Evolutionary conservation across 75 land plant genomes (phyloP), one percentile per base, ranked within the genome.

Genomic region (Cupressus sempervirens): DNA sequence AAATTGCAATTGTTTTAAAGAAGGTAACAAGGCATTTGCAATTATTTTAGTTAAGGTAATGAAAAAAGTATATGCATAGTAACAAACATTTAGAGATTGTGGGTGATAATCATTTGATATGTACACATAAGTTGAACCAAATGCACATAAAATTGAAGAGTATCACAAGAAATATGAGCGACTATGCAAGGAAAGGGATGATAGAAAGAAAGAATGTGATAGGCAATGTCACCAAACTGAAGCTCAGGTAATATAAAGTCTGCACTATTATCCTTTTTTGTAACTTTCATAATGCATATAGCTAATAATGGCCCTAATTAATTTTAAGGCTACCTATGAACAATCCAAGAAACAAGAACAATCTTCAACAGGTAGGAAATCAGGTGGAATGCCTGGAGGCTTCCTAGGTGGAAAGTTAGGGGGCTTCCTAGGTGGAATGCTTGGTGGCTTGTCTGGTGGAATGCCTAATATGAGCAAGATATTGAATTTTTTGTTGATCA

Each of bases 111-210:
- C n/a, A 41, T 18, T 68, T 32, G 53, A 46, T 38, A 18, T 82
- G 83, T 3, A 34, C 32, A 20, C 83, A 35, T 84, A 98, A 98
- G 99, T 98, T 54, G 97, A 98, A 65, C 99, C 99, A 6, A 98
- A 98, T 93, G 99, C 91, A 41, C 98, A 92, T 86, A 96, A 91
- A 87, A 88, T 98, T 84, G 99, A 98, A 84, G 99, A 96, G 52
- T 98, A 98, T 84, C 92, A 91, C 38, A 88, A 93, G 68, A 98
- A 98, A 85, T 98, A 98, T 87, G 95, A 98, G 0, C 93, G 94
- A 41, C 82, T 94, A 83, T 90, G 91, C 41, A 96, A 92, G 81
- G 98, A 96, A 84, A 89, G 91, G 30, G 96, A 96, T 53, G 93
- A 92, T 18, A 96, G 83, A 80, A 94, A 87, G 83, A 73, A 86